Base-by-base conservation (phyloP, 768 basidiomycete genomes). In the Kwoniella bestiolae region DNA sequence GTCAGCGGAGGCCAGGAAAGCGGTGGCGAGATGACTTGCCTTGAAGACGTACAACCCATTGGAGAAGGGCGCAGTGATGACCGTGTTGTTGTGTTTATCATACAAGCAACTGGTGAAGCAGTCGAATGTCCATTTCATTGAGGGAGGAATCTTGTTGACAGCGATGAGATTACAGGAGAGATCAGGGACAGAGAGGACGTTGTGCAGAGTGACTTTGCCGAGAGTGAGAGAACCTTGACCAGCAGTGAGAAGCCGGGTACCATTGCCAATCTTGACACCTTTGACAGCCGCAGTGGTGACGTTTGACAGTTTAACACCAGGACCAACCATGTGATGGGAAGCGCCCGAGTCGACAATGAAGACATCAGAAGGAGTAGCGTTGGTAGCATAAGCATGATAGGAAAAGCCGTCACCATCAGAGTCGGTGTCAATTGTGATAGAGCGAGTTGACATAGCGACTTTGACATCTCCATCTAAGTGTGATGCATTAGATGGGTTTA, bases 291-390 rank as follows among this genome's bases (percentile, higher is more conserved):
- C 18, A 12, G 21, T 34, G 12, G 44, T 29, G 5, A 31, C 7
- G 31, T 60, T 60, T 12, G 7, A 6, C n/a, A 60, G 26, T 29
- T n/a, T 60, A 29, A 31, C 58, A 49, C 7, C 3, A 14, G 26
- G 21, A 25, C 46, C n/a, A 47, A 64, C 45, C 64, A 66, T 66
- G 38, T 66, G 64, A 44, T 66, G 64, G 25, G 57, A 44, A 29
- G 64, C n/a, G n/a, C 64, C 16, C 64, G 64, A 66, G 35, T 66
- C 64, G 23, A 60, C 53, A 23, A 60, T 66, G 21, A 60, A 66
- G 25, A 18, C 38, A 23, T 59, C 44, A 21, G 31, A 1, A 47
- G 11, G 18, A 31, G 63, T 7, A 16, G 16, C 26, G 26, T 50
- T 50, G n/a, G n/a, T 35, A 12, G 12, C 34, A 35, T 12, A 35